Evolutionary conservation across 805 yeast genomes (phyloP).

Genomic region (Saccharomycopsis javanensis): DNA sequence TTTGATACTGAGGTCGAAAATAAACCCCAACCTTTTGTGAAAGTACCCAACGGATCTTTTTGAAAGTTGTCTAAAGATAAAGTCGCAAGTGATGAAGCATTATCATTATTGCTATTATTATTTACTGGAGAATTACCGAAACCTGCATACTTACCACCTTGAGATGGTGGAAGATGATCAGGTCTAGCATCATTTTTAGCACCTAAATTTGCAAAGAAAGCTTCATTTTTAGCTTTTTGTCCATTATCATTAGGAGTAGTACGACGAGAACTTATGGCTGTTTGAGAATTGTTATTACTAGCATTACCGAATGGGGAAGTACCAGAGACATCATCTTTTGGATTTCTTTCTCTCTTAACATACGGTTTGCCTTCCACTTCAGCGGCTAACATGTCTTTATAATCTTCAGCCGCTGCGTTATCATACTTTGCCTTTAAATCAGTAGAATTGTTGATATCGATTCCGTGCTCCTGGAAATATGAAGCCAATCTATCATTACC

Average conservation of each 20-base stretch:
- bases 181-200: slow-evolving; percentile 63
- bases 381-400: slow-evolving; percentile 71
- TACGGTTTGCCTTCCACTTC: slow-evolving; percentile 65
- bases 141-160: slow-evolving; percentile 89
- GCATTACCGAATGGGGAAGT: not conserved
- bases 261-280: slow-evolving; percentile 21
- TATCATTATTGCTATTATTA: slow-evolving; percentile 24
- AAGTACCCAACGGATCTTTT: slow-evolving; percentile 82
- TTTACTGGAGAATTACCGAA: slow-evolving; percentile 76
- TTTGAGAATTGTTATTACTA: not conserved
- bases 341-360: slow-evolving; percentile 50
- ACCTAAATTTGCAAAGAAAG: slow-evolving; percentile 75
- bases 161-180: slow-evolving; percentile 75
- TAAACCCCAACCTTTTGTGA: slow-evolving; percentile 89
- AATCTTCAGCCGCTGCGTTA: slow-evolving; percentile 85
- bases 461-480: slow-evolving; percentile 64
- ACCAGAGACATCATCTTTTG: not conserved
- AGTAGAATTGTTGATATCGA: slow-evolving; percentile 54
- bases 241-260: slow-evolving; percentile 22
- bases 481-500: slow-evolving; percentile 72
- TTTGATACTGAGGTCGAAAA: slow-evolving; percentile 79
- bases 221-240: slow-evolving; percentile 59
- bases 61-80: slow-evolving; percentile 63
- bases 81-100: slow-evolving; percentile 37
- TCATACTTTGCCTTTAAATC: slow-evolving; percentile 50